Base-by-base conservation (phyloP, 768 basidiomycete species). In the Agrocybe praecox region DNA sequence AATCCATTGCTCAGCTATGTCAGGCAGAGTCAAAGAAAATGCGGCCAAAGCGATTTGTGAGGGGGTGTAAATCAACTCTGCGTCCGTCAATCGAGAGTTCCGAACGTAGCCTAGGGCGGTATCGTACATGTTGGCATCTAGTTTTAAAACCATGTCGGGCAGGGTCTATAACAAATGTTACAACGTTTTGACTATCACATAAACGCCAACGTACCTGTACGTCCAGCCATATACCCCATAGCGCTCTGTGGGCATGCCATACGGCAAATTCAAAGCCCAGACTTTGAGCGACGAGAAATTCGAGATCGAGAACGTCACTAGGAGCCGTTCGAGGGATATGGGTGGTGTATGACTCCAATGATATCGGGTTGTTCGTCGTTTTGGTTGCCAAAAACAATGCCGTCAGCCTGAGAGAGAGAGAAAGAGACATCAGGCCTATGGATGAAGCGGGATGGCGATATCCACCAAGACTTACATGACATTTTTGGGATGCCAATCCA, bases 401-500 rank as follows among this genome's bases (percentile, higher is more conserved):
- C 0, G 97, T 98, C 49, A 98, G 79, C 96, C 96, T 99, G 63
- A 11, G 55, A 46, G n/a, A n/a, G n/a, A n/a, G n/a, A n/a, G n/a
- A n/a, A n/a, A n/a, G n/a, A n/a, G 21, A 42, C 52, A 49, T 43
- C 32, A 50, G 56, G 46, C 19, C 14, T 23, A 8, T 18, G 33
- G 36, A 9, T 29, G n/a, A n/a, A 24, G 48, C 21, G 19, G 14
- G 53, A 18, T 44, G 50, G 47, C 14, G 21, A 29, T 32, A 50
- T 33, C 36, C 12, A n/a, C 14, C 6, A 15, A 15, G 72, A n/a
- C 88, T 48, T 66, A 97, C 97, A 99, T 99, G 66, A 99, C 93
- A 67, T 93, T 95, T 74, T 96, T 96, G 0, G 97, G 97, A 75
- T 98, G 97, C 89, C 94, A 98, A 69, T 98, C 97, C 95, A 98